Evolutionary conservation across 2,329 filamentous ascomycete species (phyloP), one percentile per base, ranked within the genome.

Genomic region (Arthrinium phaeospermum): DNA sequence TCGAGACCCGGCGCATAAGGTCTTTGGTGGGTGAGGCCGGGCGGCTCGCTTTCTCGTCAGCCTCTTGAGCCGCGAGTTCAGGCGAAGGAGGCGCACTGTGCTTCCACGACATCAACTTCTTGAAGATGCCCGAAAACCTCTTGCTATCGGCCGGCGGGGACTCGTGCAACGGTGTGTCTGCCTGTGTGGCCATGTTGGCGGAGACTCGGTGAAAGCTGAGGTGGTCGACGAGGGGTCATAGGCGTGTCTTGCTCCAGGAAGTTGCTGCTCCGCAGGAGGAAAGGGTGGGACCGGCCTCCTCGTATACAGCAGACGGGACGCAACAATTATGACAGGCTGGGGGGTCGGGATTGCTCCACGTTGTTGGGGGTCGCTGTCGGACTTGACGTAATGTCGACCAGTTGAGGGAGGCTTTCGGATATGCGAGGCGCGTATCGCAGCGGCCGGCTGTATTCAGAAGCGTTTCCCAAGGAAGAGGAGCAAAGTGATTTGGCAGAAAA

Each of bases 1-100:
- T 83, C 44, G 85, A 85, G 73, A 83, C 80, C 73, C 85, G 85
- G 71, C 84, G 83, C 30, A 83, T 81, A 67, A 85, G 72, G 61
- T 81, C 82, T 30, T 80, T 78, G 51, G 70, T 73, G 16, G 75
- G 72, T 22, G 76, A 77, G 24, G 76, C 73, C 44, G 76, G 75
- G 68, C 76, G 72, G 51, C 77, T 76, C 46, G 75, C 57, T 30
- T 73, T 68, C 67, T 68, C 76, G n/a, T 76, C 73, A 57, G 78
- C 78, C 47, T 78, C 68, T 37, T 70, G 72, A 41, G 70, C 76
- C 44, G 71, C 70, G 70, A 75, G 71, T 27, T 75, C 68, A 45
- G 76, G 74, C 24, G 78, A 74, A 24, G 71, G 37, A 41, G 75
- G 70, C 64, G 69, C 74, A 51, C 74, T 74, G 34, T 74, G 75